These are phyloP conservation scores for Mixia osmundae DNA, from an alignment of 1,284 basidiomycete species.

Conservation along the genomic window DNA sequence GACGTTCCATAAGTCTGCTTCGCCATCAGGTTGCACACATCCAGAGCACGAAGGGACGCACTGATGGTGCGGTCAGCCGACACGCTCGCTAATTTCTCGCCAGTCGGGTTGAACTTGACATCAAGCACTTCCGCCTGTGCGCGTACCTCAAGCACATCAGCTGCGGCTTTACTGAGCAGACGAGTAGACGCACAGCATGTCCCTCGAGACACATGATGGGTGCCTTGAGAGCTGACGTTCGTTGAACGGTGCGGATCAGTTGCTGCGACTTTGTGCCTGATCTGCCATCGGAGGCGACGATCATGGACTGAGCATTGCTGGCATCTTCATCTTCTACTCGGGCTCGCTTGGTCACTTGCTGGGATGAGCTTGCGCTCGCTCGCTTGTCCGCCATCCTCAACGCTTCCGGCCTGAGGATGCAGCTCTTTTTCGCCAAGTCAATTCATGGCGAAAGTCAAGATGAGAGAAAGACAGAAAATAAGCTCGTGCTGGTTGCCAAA, in stretches of 20 bases:
- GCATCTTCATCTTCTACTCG: constrained; percentile 12
- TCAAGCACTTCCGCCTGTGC: constrained; percentile 18
- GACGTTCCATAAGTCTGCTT: constrained; percentile 13
- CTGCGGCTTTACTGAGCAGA: background rate
- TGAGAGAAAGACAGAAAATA: too few species aligned
- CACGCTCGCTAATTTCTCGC: constrained; percentile 17
- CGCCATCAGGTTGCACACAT: background rate
- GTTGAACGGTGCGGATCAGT: constrained; percentile 13
- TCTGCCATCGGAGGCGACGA: constrained; percentile 14
- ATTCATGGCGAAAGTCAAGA: too few species aligned
- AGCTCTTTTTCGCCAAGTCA: too few species aligned
- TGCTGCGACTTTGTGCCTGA: constrained; percentile 9
- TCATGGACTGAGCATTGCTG: constrained; percentile 10
- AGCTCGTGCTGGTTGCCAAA: too few species aligned
- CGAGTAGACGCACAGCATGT: constrained; percentile 3
- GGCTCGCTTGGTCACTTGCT: constrained; percentile 12
- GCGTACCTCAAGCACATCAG: background rate
- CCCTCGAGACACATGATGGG: constrained; percentile 18
- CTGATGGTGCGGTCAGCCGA: constrained; percentile 17
- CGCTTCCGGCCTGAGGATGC: too few species aligned
- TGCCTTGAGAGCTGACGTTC: constrained; percentile 15
- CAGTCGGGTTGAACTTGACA: constrained; percentile 17
- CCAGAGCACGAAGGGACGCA: background rate
- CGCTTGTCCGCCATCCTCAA: background rate
- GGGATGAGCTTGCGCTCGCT: background rate